These are phyloP conservation scores for Colletotrichum scovillei DNA, from an alignment of 2,329 filamentous ascomycete genomes.

Conservation along the genomic window DNA sequence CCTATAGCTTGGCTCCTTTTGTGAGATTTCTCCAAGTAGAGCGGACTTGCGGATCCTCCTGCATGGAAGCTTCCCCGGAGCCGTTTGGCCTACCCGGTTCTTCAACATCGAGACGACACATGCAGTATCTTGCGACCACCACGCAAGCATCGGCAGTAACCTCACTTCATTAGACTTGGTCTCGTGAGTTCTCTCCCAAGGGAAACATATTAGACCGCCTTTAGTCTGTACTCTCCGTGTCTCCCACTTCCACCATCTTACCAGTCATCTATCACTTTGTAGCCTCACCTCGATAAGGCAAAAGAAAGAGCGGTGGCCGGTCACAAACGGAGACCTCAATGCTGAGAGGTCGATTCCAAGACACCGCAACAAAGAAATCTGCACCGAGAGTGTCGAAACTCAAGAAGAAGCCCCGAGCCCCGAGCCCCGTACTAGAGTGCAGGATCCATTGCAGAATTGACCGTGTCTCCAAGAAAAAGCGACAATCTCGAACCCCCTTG, in stretches of 20 bases:
- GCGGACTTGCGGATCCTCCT: conserved; percentile 23
- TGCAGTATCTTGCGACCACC: conserved; percentile 17
- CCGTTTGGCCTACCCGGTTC: conserved; percentile 39
- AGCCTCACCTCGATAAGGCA: conserved; percentile 50
- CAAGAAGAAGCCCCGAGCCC: conserved; percentile 4
- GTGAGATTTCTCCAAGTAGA: conserved; percentile 1
- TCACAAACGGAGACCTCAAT: conserved; percentile 58
- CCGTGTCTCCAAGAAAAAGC: conserved; percentile 44
- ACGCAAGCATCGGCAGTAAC: conserved; percentile 1
- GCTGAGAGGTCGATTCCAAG: conserved; percentile 61
- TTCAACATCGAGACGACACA: conserved; percentile 36
- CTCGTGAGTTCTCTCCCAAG: not conserved
- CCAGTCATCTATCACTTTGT: conserved; percentile 54
- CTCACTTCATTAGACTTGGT: not conserved
- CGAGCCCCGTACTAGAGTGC: conserved; percentile 29
- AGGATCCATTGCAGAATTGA: conserved; percentile 26
- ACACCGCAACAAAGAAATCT: conserved; percentile 60
- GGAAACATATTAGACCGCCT: conserved; percentile 20
- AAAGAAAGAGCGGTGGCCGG: conserved; percentile 61
- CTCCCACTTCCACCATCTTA: conserved; percentile 31
- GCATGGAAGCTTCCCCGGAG: conserved; percentile 36
- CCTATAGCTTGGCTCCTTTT: not conserved
- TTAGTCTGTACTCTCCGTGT: conserved; percentile 25
- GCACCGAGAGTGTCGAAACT: conserved; percentile 54
- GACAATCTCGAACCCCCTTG: conserved; percentile 46